Conservation (phyloP, 2,329 filamentous ascomycete genomes). For the Tolypocladium guangdongense region DNA sequence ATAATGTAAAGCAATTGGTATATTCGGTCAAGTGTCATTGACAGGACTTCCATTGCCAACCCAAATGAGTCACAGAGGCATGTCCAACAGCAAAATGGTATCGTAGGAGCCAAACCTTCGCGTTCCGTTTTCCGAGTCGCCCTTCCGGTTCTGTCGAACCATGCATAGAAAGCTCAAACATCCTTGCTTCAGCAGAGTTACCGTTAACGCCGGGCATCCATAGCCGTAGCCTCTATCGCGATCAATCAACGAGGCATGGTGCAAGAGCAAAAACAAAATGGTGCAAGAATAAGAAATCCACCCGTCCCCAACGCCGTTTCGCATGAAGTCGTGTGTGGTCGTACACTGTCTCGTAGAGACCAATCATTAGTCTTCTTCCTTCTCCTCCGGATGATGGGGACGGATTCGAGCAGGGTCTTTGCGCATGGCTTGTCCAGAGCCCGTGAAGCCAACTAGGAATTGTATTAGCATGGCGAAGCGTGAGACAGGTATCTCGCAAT, state of each 20-base stretch:
- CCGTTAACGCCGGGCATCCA: not conserved
- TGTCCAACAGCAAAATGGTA: constrained; percentile 1
- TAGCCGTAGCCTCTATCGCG: not conserved
- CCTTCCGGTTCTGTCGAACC: not conserved
- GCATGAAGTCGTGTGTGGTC: not conserved
- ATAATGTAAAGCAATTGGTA: not conserved
- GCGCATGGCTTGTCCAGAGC: constrained; percentile 90
- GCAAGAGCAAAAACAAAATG: not conserved
- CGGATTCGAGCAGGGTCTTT: constrained; percentile 76
- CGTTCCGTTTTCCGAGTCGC: not conserved
- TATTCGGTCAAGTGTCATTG: not conserved
- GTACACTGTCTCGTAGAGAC: not conserved
- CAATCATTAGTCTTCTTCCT: constrained; percentile 54
- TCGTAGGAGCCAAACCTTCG: constrained; percentile 2
- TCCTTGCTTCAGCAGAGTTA: not conserved
- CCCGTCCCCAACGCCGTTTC: not conserved
- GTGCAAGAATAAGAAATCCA: not conserved
- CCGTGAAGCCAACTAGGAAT: constrained; percentile 77
- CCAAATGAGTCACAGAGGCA: not conserved
- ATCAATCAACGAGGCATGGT: not conserved
- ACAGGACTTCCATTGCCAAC: not conserved
- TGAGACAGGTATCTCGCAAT: constrained; percentile 9
- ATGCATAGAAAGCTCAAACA: not conserved
- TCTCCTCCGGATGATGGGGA: constrained; percentile 72
- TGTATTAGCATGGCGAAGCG: not conserved